Percentiles rank a stretch among this genome's conserved stretches.
These are phyloP conservation scores for Solanum tarijense DNA, from an alignment of 257 asterid species.

Conservation along the genomic window DNA sequence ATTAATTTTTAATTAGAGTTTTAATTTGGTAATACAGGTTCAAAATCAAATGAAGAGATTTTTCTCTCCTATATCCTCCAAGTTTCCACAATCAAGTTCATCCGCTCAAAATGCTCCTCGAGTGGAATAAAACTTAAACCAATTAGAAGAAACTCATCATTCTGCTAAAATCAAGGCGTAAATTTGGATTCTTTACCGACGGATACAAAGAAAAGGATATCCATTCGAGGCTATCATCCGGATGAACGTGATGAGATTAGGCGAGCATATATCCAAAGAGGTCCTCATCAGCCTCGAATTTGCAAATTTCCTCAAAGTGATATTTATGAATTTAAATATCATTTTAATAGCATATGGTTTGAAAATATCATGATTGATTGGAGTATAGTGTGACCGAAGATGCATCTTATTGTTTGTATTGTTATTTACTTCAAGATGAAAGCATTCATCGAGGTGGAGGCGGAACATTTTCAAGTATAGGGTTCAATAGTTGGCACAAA, in stretches of 20 bases:
- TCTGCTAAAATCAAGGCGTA: not conserved
- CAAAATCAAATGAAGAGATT: not conserved
- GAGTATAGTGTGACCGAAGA: not conserved
- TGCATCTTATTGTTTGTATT: not conserved
- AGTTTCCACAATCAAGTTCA: not conserved
- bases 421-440: not conserved
- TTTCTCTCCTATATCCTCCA: not conserved
- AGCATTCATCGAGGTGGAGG: not conserved
- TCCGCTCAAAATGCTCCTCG: not conserved
- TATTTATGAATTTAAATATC: not conserved
- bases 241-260: not conserved
- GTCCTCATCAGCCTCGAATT: not conserved
- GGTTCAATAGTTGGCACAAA: not conserved
- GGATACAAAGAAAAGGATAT: not conserved
- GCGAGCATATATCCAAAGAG: not conserved
- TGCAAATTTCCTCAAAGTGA: not conserved
- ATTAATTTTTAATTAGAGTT: too few species aligned
- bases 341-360: not conserved
- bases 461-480: not conserved
- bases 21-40: not conserved
- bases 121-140: not conserved
- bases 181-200: not conserved
- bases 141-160: not conserved
- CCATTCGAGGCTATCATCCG: not conserved
- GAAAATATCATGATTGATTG: not conserved